Base-by-base conservation (phyloP, 2,329 filamentous ascomycete genomes). In the Blastomyces emzantsi region DNA sequence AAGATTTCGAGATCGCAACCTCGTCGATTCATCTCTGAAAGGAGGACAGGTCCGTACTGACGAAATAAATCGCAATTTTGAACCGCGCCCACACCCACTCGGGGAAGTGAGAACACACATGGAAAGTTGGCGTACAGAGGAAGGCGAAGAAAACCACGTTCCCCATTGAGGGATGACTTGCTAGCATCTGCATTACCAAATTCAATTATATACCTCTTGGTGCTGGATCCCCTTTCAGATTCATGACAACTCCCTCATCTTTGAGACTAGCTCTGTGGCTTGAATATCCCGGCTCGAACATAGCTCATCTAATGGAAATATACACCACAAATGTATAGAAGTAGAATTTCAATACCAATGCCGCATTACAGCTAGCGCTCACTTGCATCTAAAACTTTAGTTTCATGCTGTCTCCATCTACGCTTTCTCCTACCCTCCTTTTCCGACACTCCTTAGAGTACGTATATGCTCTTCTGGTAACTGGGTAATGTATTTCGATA, bases 1-100 rank as follows among this genome's bases (percentile, higher is more conserved):
- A 52, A 45, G 39, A 39, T 59, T 66, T 15, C 63, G 67, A 49
- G 67, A 68, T 62, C 65, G 60, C 39, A 56, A 63, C 36, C 60
- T 68, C 4, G 52, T 65, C 33, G 62, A 30, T 43, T 28, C 25
- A 36, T 58, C 55, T 58, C 36, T 3, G n/a, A 36, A n/a, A 28
- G 33, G 22, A 43, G 33, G 36, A 43, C n/a, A 43, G 28, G 17
- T 43, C 33, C 55, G 11, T 9, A 8, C n/a, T 1, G 36, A 43
- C 55, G 55, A 58, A 39, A 17, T 58, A 28, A 15, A 43, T 58
- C 36, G 22, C 11, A 25, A 15, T 41, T 39, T 43, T 17, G 55
- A 58, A 36, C 36, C 36, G n/a, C n/a, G 36, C 28, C 41, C n/a
- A 5, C 28, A 6, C 19, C 22, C 36, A 15, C 57, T 33, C 2